Evolutionary conservation across 768 basidiomycete genomes (phyloP).

Genomic region (Naganishia vishniacii): DNA sequence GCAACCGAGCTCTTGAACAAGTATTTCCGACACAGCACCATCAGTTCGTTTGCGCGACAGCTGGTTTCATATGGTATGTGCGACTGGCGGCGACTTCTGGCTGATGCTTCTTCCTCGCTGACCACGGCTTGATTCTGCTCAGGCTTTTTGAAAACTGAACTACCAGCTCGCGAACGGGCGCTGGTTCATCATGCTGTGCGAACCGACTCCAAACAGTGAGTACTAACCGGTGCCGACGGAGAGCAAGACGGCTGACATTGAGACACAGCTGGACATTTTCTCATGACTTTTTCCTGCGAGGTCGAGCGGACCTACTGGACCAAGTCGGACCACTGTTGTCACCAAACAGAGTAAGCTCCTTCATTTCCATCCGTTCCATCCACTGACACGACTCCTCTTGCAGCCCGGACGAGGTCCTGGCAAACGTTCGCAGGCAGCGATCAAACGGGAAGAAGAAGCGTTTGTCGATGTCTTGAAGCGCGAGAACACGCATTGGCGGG

Average conservation of each 20-base stretch:
- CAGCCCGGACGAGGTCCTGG: not conserved
- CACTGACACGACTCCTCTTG: not conserved
- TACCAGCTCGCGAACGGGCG: conserved; percentile 1
- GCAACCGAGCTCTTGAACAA: not conserved
- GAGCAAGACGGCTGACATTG: not conserved
- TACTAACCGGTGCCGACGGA: not conserved
- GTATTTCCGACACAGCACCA: conserved; percentile 18
- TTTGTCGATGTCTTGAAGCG: conserved; percentile 17
- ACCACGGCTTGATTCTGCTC: not conserved
- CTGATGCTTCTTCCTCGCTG: not conserved
- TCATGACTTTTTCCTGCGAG: conserved; percentile 10
- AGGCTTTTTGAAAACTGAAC: conserved; percentile 7
- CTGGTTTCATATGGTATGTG: conserved; percentile 10
- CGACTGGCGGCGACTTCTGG: not conserved
- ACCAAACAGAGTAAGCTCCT: not conserved
- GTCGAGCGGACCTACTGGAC: conserved; percentile 10
- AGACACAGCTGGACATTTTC: conserved; percentile 10
- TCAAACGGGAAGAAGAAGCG: conserved; percentile 12
- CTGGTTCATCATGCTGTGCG: not conserved
- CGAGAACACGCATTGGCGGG: conserved; percentile 7
- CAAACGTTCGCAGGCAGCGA: conserved; percentile 1
- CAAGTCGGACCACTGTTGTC: not conserved
- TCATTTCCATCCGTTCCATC: not conserved
- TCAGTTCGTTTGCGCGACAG: conserved; percentile 13
- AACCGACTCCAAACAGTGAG: conserved; percentile 5